phyloP scores from a whole-genome alignment of 140 eudicot species.

The Ambrosia hybrid region DNA sequence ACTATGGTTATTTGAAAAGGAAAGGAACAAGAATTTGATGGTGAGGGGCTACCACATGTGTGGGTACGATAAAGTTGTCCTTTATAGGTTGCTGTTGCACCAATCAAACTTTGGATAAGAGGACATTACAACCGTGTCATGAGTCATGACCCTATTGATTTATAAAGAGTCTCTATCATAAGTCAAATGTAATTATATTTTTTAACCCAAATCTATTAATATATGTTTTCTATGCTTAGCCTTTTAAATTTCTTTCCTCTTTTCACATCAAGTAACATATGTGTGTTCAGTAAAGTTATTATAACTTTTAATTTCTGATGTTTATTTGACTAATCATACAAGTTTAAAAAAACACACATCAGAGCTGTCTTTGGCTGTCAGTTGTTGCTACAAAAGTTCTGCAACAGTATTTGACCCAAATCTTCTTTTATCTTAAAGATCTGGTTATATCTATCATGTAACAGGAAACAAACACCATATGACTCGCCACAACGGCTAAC shows the following conservation, averaged over 20 bases:
- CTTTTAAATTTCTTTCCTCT: not conserved
- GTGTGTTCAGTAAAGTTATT: not conserved
- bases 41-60: constrained; percentile 26
- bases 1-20: not conserved
- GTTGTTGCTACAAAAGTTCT: not conserved
- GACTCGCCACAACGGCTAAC: not conserved
- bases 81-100: not conserved
- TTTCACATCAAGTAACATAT: not conserved
- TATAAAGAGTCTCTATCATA: not conserved
- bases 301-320: not conserved
- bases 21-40: not conserved
- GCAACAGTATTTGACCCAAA: not conserved
- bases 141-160: not conserved
- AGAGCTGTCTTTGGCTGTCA: not conserved
- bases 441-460: not conserved
- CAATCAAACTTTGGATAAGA: not conserved
- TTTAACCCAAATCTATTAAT: not conserved
- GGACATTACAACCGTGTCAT: not conserved
- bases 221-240: not conserved
- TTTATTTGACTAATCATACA: constrained; percentile 5
- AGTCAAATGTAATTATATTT: not conserved
- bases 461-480: not conserved
- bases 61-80: constrained; percentile 21
- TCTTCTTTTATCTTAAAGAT: not conserved
- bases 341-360: not conserved